Percentiles rank a stretch among this genome's conserved stretches.
Evolutionary conservation across 2,329 filamentous ascomycete genomes (phyloP).

Genomic region (Fusarium marasasianum): DNA sequence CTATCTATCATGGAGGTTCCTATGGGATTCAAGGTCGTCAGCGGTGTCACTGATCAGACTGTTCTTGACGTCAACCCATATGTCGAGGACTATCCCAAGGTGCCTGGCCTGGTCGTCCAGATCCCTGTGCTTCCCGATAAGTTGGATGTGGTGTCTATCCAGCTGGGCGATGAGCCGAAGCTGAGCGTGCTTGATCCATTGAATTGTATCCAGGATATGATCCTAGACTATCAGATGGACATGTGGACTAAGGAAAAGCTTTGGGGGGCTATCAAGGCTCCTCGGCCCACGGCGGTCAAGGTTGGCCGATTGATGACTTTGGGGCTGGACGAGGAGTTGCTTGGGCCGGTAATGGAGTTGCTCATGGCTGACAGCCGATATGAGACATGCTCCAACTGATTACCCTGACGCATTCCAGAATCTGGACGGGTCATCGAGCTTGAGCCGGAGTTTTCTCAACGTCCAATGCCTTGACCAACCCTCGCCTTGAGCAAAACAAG

Average conservation of each 20-base stretch:
- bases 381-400: background rate
- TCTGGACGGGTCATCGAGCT: background rate
- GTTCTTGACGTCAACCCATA: background rate
- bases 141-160: background rate
- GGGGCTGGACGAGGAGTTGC: conserved; percentile 37
- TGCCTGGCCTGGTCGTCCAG: conserved; percentile 23
- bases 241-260: conserved; percentile 41
- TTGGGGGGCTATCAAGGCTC: conserved; percentile 31
- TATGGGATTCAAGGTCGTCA: background rate
- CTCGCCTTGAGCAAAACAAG: background rate
- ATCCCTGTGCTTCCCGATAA: background rate
- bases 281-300: conserved; percentile 27
- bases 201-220: conserved; percentile 23
- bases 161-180: conserved; percentile 4
- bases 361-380: conserved; percentile 41
- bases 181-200: conserved; percentile 24
- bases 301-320: conserved; percentile 39
- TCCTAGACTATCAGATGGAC: conserved; percentile 43
- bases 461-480: background rate
- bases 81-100: conserved; percentile 18
- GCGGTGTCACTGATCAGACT: background rate
- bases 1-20: conserved; percentile 14
- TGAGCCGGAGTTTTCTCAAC: background rate
- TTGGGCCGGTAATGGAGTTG: conserved; percentile 42
- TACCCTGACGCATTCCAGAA: background rate